A percentile compares a stretch with the other conserved stretches of the same genome.
Conservation (phyloP, 352 stramenopile species). For the Globisporangium radiosum region DNA sequence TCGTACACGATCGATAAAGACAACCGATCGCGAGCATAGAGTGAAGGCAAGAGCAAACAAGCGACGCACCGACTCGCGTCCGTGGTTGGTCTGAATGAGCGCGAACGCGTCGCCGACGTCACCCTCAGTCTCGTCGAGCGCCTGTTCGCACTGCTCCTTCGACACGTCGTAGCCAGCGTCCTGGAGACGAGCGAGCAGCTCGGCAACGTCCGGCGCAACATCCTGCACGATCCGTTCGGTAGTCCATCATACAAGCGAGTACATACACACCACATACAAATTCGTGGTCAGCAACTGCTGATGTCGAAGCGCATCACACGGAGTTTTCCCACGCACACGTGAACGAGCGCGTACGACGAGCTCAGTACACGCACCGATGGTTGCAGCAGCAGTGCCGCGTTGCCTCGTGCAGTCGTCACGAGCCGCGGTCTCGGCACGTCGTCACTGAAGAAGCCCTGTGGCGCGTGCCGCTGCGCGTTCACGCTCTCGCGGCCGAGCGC, state of each 20-base stretch:
- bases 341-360: background rate
- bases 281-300: background rate
- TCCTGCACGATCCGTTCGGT: background rate
- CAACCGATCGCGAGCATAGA: background rate
- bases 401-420: slow-evolving; percentile 2
- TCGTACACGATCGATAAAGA: background rate
- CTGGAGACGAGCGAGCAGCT: slow-evolving; percentile 22
- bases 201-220: background rate
- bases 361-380: too few relatives aligned
- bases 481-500: slow-evolving; percentile 68
- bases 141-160: slow-evolving; percentile 34
- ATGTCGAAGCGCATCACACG: background rate
- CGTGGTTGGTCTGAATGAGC: slow-evolving; percentile 12
- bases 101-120: slow-evolving; percentile 21
- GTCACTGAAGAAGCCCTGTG: slow-evolving; percentile 14
- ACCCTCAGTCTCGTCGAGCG: slow-evolving; percentile 22
- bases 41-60: background rate
- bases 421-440: slow-evolving; percentile 30
- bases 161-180: slow-evolving; percentile 22
- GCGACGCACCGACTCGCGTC: slow-evolving; percentile 12
- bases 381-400: slow-evolving; percentile 1
- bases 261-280: background rate
- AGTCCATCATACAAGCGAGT: background rate
- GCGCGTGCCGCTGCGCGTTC: slow-evolving; percentile 23
- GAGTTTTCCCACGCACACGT: too few relatives aligned